Conservation (phyloP, 1,284 basidiomycete species). For the Trichosporon inkin region DNA sequence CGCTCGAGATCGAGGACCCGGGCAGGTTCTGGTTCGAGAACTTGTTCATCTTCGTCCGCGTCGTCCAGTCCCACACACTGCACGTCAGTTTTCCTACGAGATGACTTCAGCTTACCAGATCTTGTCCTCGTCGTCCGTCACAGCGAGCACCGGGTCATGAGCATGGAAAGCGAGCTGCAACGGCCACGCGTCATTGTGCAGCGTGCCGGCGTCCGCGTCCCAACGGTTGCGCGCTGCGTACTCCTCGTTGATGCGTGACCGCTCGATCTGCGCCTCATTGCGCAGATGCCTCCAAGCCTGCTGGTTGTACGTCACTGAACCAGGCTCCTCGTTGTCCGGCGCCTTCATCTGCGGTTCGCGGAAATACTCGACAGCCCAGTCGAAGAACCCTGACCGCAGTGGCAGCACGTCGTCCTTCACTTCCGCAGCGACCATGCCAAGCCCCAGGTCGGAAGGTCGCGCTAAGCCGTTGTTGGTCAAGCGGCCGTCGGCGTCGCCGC, state of each 20-base stretch:
- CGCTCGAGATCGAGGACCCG: constrained; percentile 77
- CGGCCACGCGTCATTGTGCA: constrained; percentile 68
- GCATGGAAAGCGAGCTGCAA: constrained; percentile 83
- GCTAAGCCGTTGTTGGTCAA: constrained; percentile 44
- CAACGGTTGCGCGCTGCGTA: constrained; percentile 71
- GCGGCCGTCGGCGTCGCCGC: constrained; percentile 40
- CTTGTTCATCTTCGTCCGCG: constrained; percentile 66
- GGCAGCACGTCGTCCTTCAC: constrained; percentile 62
- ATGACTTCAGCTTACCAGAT: constrained; percentile 65
- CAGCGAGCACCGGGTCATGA: constrained; percentile 81
- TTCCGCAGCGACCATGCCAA: constrained; percentile 51
- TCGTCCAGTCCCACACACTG: constrained; percentile 94
- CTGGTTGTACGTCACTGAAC: constrained; percentile 87
- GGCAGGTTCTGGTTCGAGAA: constrained; percentile 86
- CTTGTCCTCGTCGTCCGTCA: constrained; percentile 80
- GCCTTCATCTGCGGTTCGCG: constrained; percentile 98
- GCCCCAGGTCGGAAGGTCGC: constrained; percentile 41
- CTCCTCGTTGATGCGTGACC: constrained; percentile 56
- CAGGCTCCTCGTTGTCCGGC: constrained; percentile 91
- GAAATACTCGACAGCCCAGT: constrained; percentile 97
- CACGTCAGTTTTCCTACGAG: constrained; percentile 13
- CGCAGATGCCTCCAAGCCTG: constrained; percentile 91
- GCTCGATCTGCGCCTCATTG: constrained; percentile 80
- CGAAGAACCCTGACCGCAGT: constrained; percentile 85
- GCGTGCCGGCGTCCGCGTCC: constrained; percentile 72